phyloP scores from a whole-genome alignment of 805 yeast genomes.

The Candida easanensis region DNA sequence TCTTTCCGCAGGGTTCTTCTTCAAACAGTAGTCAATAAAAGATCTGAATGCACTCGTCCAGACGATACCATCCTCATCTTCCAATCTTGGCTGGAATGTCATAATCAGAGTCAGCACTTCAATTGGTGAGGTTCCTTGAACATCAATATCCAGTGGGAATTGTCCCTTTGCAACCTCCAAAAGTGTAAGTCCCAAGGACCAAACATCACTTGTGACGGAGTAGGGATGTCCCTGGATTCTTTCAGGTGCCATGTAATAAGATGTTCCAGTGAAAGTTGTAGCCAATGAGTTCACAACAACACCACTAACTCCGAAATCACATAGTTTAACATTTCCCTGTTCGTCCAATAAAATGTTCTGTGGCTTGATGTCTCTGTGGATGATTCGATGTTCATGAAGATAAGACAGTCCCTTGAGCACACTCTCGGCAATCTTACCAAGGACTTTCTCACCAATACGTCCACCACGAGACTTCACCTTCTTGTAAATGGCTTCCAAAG shows the following conservation, averaged over 20 bases:
- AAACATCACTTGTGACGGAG: constrained; percentile 91
- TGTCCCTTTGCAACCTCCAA: constrained; percentile 91
- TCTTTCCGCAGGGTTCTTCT: constrained; percentile 72
- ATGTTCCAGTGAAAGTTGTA: constrained; percentile 95
- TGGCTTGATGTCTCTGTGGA: constrained; percentile 96
- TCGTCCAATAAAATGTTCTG: constrained; percentile 80
- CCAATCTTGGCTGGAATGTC: constrained; percentile 75
- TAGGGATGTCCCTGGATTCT: constrained; percentile 94
- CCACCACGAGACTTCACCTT: constrained; percentile 72
- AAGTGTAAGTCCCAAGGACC: constrained; percentile 92
- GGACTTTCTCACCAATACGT: constrained; percentile 86
- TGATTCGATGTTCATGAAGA: constrained; percentile 80
- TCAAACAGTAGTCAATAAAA: constrained; percentile 76
- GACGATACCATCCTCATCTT: constrained; percentile 70
- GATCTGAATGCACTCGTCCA: constrained; percentile 86
- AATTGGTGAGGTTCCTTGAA: constrained; percentile 65
- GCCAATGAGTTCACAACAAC: constrained; percentile 94
- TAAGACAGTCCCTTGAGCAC: constrained; percentile 84
- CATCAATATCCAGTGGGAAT: constrained; percentile 61
- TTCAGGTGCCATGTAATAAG: constrained; percentile 98
- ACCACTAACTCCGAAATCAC: constrained; percentile 98
- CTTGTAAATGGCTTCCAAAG: constrained; percentile 88
- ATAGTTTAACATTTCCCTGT: constrained; percentile 81
- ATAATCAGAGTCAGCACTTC: constrained; percentile 81
- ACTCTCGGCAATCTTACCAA: constrained; percentile 87